Conservation (phyloP, 352 stramenopile genomes). For the Globisporangium viniferum region DNA sequence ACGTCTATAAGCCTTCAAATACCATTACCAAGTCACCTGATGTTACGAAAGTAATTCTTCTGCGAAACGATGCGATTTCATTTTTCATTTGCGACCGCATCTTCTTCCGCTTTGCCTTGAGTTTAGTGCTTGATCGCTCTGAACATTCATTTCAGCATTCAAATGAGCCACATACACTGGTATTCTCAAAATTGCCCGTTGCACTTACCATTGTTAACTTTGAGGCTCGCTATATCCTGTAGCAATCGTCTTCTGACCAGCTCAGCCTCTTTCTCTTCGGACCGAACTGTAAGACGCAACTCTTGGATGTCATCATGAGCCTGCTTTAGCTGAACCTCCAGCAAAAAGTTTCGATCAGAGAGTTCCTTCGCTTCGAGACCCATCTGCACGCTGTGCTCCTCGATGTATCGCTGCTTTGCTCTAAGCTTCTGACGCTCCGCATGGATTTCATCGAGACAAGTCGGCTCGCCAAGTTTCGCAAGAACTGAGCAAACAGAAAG, state of each 20-base stretch:
- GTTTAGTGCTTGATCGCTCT: constrained; percentile 35
- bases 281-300: constrained; percentile 26
- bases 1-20: neutral
- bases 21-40: constrained; percentile 20
- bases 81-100: constrained; percentile 42
- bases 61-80: constrained; percentile 41
- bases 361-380: constrained; percentile 28
- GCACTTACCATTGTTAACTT: constrained; percentile 36
- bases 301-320: constrained; percentile 25
- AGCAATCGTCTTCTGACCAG: constrained; percentile 27
- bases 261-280: constrained; percentile 37
- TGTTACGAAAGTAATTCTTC: constrained; percentile 31
- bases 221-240: constrained; percentile 27
- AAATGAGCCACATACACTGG: neutral
- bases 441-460: constrained; percentile 20
- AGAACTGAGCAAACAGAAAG: neutral
- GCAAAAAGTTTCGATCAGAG: constrained; percentile 20
- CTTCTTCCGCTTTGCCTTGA: constrained; percentile 46
- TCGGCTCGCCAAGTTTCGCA: constrained; percentile 19
- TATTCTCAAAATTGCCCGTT: neutral
- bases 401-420: constrained; percentile 41
- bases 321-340: constrained; percentile 28
- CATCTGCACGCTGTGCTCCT: constrained; percentile 40
- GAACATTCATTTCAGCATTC: neutral
- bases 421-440: constrained; percentile 37